Base-by-base conservation (phyloP, 1,284 basidiomycete genomes). In the Ganoderma sp. region DNA sequence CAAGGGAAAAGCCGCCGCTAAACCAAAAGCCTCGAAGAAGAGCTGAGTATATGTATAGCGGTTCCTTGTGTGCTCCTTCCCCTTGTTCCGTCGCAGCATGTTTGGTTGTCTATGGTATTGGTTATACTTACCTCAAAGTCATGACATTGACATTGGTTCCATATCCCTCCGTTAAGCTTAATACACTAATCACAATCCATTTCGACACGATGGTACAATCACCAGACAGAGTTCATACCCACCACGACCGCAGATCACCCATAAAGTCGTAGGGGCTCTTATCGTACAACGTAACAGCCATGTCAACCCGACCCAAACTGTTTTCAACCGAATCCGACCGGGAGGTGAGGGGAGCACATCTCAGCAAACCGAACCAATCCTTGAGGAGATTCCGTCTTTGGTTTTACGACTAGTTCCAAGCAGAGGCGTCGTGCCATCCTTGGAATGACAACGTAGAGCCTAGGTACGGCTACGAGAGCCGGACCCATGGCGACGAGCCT, bases 1-100 rank as follows among this genome's bases (percentile, higher is more conserved):
- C 28, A 73, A 73, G 60, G 67, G 63, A 4, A 68, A 65, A 32
- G 64, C 66, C 39, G 52, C 69, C 37, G 56, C 68, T 17, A 79
- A 77, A 67, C 74, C 70, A 17, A 78, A 73, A 67, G 64, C 58
- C 28, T 64, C 61, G 34, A 74, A 70, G 72, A 72, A 71, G 69
- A 42, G 69, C 34, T 72, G 67, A 65, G 19, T 17, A 9, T 12
- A 39, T 15, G 19, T 17, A 9, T 12, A 43, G n/a, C n/a, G 22
- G 58, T 37, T 22, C 50, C 42, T 54, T 19, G 17, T 54, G 6
- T 15, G 22, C 9, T 6, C 22, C n/a, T 34, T 9, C 41, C 25
- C 48, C 48, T 25, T 15, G 22, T 25, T 25, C 65, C 61, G 58
- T 22, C 9, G n/a, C 22, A 25, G n/a, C 8, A 50, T 52, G 22